Evolutionary conservation across 2,329 filamentous ascomycete genomes (phyloP), one percentile per base, ranked within the genome.

Genomic region (Curvularia hawaiiensis): DNA sequence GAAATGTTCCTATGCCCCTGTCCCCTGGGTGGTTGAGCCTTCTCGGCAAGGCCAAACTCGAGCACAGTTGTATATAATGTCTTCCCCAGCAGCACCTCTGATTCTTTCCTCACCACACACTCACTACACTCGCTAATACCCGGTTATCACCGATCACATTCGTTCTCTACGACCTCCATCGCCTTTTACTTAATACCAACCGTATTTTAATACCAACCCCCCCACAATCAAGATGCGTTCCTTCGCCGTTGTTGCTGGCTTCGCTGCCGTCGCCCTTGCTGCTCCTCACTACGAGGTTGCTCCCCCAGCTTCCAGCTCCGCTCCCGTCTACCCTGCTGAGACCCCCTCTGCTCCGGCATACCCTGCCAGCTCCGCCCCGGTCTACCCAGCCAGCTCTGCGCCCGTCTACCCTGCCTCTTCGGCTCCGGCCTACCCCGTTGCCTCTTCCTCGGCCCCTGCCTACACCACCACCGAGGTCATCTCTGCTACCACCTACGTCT

Each of bases 121-220:
- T 76, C 73, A 66, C 66, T 73, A 62, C 56, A 51, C 35, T 69
- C 65, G 59, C 65, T 74, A 72, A 71, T 71, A 69, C 68, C 68
- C 72, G 72, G 74, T 76, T 65, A 71, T 71, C 53, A 64, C 74
- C 75, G 73, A 76, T 72, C 74, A 69, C 76, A 77, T 65, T 77
- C 75, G 72, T 76, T 77, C 73, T 59, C 59, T 61, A 69, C 68
- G 61, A 68, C 66, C 62, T 67, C 65, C 63, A 63, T 24, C 63
- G 57, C 60, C 62, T 24, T 52, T 52, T 69, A 73, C 65, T 62
- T 72, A 74, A 73, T 75, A 73, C 69, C 70, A 66, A 65, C 62
- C 66, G 67, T 70, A 74, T 62, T 65, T 45, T 69, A 74, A 70
- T 68, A 65, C 64, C 66, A 58, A 62, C 59, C 60, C 30, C 30